Conservation (phyloP, 306 rosid species). For the Malus domestica region DNA sequence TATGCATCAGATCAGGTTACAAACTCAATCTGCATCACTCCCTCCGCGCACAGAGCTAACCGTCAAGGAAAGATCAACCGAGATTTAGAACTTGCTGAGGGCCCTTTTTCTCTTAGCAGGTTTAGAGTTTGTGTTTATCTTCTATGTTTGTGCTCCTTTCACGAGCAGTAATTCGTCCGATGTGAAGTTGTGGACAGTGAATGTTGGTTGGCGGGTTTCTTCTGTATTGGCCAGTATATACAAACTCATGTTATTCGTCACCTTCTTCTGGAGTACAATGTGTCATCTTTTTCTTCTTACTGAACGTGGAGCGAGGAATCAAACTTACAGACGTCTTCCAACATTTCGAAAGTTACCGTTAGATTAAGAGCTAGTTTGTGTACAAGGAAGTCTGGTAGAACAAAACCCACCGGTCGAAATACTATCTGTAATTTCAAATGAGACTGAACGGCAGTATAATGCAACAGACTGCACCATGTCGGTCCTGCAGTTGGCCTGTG, state of each 20-base stretch:
- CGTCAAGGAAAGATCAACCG: not conserved
- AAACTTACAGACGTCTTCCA: not conserved
- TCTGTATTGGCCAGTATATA: not conserved
- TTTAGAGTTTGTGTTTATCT: not conserved
- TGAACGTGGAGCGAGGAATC: not conserved
- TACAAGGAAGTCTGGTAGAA: not conserved
- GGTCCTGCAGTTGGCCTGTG: not conserved
- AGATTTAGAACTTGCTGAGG: not conserved
- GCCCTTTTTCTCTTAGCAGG: not conserved
- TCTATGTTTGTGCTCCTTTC: not conserved
- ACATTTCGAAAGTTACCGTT: not conserved
- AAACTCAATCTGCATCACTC: not conserved
- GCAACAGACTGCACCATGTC: not conserved
- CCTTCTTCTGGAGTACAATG: not conserved
- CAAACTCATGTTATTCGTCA: not conserved
- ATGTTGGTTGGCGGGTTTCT: not conserved
- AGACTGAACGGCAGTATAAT: not conserved
- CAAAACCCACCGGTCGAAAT: not conserved
- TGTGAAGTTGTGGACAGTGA: not conserved
- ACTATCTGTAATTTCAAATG: not conserved
- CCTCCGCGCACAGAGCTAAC: not conserved
- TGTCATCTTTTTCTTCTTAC: not conserved
- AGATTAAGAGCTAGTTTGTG: not conserved
- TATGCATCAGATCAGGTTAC: not conserved
- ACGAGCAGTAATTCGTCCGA: not conserved